Percentiles rank a stretch among this genome's conserved stretches.
Evolutionary conservation across 1,284 basidiomycete species (phyloP).

Genomic region (Ceratobasidium sp.): DNA sequence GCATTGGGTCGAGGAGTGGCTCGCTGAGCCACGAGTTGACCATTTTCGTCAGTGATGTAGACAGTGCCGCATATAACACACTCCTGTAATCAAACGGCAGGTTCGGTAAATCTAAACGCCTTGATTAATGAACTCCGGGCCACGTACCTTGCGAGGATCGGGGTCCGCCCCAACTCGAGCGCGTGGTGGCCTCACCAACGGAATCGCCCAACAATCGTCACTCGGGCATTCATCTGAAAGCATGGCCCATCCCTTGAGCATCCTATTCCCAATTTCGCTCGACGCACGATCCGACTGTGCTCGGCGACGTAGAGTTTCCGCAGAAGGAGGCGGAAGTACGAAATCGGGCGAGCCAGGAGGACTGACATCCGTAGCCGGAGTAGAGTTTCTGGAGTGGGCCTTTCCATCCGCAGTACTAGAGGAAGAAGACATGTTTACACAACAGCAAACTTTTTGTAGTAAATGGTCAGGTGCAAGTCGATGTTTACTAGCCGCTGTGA

Average conservation of each 20-base stretch:
- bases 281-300: constrained; percentile 82
- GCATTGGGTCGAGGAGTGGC: constrained; percentile 2
- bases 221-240: constrained; percentile 80
- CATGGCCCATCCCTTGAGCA: constrained; percentile 85
- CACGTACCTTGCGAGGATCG: constrained; percentile 63
- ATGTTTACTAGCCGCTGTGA: neutral
- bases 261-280: constrained; percentile 72
- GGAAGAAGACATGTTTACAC: constrained; percentile 23
- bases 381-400: constrained; percentile 20
- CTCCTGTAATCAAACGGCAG: constrained; percentile 58
- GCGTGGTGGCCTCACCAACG: constrained; percentile 44
- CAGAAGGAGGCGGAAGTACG: constrained; percentile 37
- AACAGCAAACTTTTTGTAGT: no score
- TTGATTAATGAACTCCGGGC: constrained; percentile 40
- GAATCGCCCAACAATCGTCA: constrained; percentile 44
- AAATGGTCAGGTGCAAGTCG: neutral
- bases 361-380: constrained; percentile 33
- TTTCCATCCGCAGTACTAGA: constrained; percentile 30
- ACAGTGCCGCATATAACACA: constrained; percentile 74
- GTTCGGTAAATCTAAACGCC: constrained; percentile 9
- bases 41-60: constrained; percentile 53
- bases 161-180: constrained; percentile 62
- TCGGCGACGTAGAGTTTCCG: constrained; percentile 66
- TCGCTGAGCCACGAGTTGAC: constrained; percentile 18
- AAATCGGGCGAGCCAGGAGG: constrained; percentile 35